Evolutionary conservation across 2,329 filamentous ascomycete genomes (phyloP).

Genomic region (Penicillium sumatraense): DNA sequence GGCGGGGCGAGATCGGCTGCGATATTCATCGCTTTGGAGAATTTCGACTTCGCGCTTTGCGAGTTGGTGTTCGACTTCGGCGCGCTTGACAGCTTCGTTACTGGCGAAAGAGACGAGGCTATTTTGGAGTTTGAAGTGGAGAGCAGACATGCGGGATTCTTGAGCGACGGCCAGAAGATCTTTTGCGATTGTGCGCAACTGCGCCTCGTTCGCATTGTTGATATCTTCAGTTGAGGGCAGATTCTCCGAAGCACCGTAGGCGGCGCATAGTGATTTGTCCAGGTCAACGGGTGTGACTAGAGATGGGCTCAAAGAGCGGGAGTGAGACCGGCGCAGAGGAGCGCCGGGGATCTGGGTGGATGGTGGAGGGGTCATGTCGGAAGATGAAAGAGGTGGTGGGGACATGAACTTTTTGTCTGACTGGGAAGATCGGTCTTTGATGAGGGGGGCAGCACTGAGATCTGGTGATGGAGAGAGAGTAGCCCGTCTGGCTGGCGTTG

Average conservation of each 20-base stretch:
- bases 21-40: conserved; percentile 73
- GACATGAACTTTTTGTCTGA: conserved; percentile 44
- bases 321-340: conserved; percentile 45
- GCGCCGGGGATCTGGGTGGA: conserved; percentile 60
- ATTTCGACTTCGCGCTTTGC: conserved; percentile 86
- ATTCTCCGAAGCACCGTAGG: conserved; percentile 49
- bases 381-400: conserved; percentile 53
- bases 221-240: conserved; percentile 57
- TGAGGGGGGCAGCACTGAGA: conserved; percentile 32
- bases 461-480: conserved; percentile 44
- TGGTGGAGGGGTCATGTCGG: conserved; percentile 64
- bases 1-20: conserved; percentile 64
- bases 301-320: conserved; percentile 34
- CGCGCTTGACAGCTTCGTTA: conserved; percentile 81
- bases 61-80: conserved; percentile 90
- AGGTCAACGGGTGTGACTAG: conserved; percentile 55
- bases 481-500: conserved; percentile 37
- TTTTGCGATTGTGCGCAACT: conserved; percentile 60
- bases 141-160: conserved; percentile 78
- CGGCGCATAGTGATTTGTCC: conserved; percentile 46
- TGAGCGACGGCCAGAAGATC: conserved; percentile 59
- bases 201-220: conserved; percentile 54
- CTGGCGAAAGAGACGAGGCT: conserved; percentile 83
- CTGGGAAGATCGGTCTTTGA: conserved; percentile 36
- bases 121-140: conserved; percentile 89